Evolutionary conservation across 1,284 basidiomycete species (phyloP).

Genomic region (Vanrija humicola): DNA sequence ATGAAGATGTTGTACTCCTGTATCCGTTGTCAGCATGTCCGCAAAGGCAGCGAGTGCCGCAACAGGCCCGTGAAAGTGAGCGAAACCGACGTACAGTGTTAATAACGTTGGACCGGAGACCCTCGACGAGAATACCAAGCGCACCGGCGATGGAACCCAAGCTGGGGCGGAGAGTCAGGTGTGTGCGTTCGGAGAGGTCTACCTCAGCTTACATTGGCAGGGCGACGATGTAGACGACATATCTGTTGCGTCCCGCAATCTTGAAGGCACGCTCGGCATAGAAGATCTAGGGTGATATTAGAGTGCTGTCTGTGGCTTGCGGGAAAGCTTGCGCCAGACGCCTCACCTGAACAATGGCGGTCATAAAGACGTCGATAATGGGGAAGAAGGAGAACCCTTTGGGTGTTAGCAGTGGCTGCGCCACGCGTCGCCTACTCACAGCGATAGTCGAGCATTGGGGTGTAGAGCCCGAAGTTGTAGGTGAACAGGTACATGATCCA

Average conservation of each 20-base stretch:
- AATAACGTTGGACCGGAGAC: background rate
- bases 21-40: too few relatives aligned
- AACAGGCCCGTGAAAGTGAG: too few relatives aligned
- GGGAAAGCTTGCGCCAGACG: background rate
- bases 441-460: constrained; percentile 4
- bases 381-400: constrained; percentile 14
- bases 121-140: constrained; percentile 2
- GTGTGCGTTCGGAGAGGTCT: too few relatives aligned
- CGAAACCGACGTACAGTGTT: too few relatives aligned
- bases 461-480: constrained; percentile 12
- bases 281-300: constrained; percentile 2
- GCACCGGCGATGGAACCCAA: constrained; percentile 6
- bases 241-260: constrained; percentile 8
- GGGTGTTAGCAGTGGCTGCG: background rate
- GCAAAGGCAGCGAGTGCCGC: too few relatives aligned
- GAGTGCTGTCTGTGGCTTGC: background rate
- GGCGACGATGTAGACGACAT: background rate
- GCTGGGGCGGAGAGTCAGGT: background rate
- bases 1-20: constrained; percentile 5
- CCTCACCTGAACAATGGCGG: constrained; percentile 5
- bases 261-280: constrained; percentile 20
- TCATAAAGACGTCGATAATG: constrained; percentile 9
- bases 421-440: background rate
- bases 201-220: constrained; percentile 1
- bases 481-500: constrained; percentile 12